Evolutionary conservation across 495 filamentous ascomycete genomes (phyloP).

Genomic region (Aspergillus asperescens): DNA sequence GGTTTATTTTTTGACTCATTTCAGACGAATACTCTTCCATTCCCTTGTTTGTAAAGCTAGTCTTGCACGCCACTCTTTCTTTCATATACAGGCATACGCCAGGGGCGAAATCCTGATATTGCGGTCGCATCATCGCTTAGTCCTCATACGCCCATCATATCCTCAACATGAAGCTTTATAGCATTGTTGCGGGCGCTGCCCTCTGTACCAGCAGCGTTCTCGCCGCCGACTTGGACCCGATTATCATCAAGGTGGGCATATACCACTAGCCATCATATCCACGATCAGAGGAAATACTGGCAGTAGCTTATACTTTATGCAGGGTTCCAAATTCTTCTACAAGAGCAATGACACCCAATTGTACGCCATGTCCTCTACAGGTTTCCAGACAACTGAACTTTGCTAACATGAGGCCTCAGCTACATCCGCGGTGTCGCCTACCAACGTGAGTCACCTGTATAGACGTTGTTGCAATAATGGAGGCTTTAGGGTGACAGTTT

Average conservation of each 20-base stretch:
- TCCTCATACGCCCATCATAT: background rate
- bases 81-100: background rate
- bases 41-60: constrained; percentile 2
- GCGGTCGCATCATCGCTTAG: background rate
- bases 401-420: constrained; percentile 26
- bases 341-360: constrained; percentile 70
- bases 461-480: background rate
- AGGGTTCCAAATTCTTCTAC: constrained; percentile 76
- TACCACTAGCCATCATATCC: background rate
- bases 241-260: constrained; percentile 54
- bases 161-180: constrained; percentile 24
- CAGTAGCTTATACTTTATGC: background rate
- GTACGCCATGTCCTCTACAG: constrained; percentile 31
- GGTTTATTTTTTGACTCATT: background rate
- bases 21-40: background rate
- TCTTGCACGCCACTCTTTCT: constrained; percentile 1
- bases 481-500: constrained; percentile 8
- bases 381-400: background rate
- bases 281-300: background rate
- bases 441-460: constrained; percentile 46
- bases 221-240: constrained; percentile 45
- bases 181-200: constrained; percentile 19
- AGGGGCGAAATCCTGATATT: background rate
- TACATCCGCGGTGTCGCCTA: constrained; percentile 86
- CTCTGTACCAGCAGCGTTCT: constrained; percentile 22